Evolutionary conservation across 2,329 filamentous ascomycete genomes (phyloP).

Genomic region (Ambrosiella beaveri): DNA sequence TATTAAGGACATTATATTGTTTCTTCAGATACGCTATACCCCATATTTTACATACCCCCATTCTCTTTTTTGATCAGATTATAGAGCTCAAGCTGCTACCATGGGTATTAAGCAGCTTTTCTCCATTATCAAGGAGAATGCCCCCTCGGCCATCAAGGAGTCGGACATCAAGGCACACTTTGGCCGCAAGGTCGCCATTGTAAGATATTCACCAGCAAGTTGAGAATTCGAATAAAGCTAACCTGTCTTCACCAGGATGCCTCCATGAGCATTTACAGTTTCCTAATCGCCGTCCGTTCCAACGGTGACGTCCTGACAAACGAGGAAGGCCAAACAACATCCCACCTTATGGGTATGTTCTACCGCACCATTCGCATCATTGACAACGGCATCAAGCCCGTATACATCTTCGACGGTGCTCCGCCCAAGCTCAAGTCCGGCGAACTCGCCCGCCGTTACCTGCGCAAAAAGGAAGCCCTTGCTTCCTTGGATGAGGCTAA

Average conservation of each 20-base stretch:
- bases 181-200: slow-evolving; percentile 93
- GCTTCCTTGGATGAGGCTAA: slow-evolving; percentile 89
- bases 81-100: slow-evolving; percentile 14
- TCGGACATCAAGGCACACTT: slow-evolving; percentile 99
- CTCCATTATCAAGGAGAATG: slow-evolving; percentile 74
- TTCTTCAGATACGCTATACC: not conserved
- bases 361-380: slow-evolving; percentile 96
- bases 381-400: slow-evolving; percentile 95
- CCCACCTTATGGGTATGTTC: slow-evolving; percentile 98
- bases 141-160: slow-evolving; percentile 87
- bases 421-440: slow-evolving; percentile 96
- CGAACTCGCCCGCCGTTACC: slow-evolving; percentile 87
- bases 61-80: not conserved
- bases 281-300: slow-evolving; percentile 91
- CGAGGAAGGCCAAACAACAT: slow-evolving; percentile 90
- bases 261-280: slow-evolving; percentile 99
- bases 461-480: slow-evolving; percentile 81
- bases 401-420: slow-evolving; percentile 95
- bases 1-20: not conserved
- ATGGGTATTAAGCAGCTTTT: slow-evolving; percentile 61
- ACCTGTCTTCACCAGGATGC: slow-evolving; percentile 32
- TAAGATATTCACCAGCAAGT: slow-evolving; percentile 27
- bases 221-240: slow-evolving; percentile 1
- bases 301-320: slow-evolving; percentile 93
- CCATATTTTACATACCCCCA: not conserved